phyloP scores from a whole-genome alignment of 2,329 filamentous ascomycete species.

The Trichoderma harzianum region DNA sequence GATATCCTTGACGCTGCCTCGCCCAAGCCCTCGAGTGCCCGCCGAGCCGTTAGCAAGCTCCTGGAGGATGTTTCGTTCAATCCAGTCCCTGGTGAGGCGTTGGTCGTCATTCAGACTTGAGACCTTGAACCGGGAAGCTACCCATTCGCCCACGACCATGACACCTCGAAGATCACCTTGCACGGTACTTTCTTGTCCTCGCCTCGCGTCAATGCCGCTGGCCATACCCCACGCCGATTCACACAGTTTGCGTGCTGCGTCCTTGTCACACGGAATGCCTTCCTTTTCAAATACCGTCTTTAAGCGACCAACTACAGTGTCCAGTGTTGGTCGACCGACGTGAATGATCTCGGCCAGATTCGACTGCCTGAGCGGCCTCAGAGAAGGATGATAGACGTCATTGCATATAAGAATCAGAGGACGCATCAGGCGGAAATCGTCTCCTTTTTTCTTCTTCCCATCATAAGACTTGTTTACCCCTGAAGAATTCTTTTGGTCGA shows the following conservation, averaged over 20 bases:
- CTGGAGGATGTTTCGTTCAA: conserved; percentile 67
- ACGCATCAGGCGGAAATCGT: conserved; percentile 81
- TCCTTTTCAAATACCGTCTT: conserved; percentile 85
- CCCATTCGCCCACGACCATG: conserved; percentile 86
- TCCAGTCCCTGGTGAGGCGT: conserved; percentile 69
- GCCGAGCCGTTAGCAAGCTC: conserved; percentile 69
- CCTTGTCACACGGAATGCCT: conserved; percentile 80
- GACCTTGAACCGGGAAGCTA: conserved; percentile 65
- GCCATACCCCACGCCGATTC: conserved; percentile 80
- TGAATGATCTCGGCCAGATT: conserved; percentile 85
- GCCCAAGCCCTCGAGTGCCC: conserved; percentile 66
- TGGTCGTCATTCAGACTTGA: conserved; percentile 38
- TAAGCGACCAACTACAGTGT: conserved; percentile 77
- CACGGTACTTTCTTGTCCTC: conserved; percentile 64
- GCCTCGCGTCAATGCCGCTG: conserved; percentile 65
- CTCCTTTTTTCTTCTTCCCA: conserved; percentile 62
- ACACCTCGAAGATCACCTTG: conserved; percentile 75
- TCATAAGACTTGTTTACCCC: conserved; percentile 26
- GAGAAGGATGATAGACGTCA: conserved; percentile 87
- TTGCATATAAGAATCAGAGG: conserved; percentile 96
- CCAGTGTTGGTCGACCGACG: conserved; percentile 81
- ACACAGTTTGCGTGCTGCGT: conserved; percentile 80
- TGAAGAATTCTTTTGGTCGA: conserved; percentile 74
- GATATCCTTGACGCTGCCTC: conserved; percentile 70
- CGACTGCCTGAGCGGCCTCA: conserved; percentile 82